A percentile compares a stretch with the other conserved stretches of the same genome.
Conservation (phyloP, 2,329 filamentous ascomycete genomes). For the Aspergillus unguis region DNA sequence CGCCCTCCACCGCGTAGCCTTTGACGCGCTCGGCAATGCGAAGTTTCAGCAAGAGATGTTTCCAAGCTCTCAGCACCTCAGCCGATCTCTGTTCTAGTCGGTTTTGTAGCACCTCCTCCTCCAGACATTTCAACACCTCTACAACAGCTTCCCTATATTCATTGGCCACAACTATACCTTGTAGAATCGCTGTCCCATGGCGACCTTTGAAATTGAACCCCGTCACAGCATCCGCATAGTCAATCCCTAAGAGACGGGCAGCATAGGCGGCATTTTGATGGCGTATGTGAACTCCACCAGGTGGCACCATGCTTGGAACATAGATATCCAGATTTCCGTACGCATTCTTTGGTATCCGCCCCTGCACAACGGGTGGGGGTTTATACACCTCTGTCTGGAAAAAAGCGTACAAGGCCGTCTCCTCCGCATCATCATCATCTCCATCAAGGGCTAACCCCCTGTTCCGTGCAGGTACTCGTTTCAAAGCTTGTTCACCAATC, state of each 20-base stretch:
- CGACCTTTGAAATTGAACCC: conserved; percentile 86
- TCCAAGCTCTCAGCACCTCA: conserved; percentile 56
- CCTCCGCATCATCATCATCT: conserved; percentile 45
- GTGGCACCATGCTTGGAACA: conserved; percentile 61
- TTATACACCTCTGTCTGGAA: conserved; percentile 68
- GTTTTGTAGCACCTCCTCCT: conserved; percentile 61
- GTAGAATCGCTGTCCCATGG: conserved; percentile 77
- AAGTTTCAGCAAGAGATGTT: conserved; percentile 59
- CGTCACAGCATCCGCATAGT: conserved; percentile 85
- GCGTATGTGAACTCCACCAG: conserved; percentile 56
- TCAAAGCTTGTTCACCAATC: conserved; percentile 74
- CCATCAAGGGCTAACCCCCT: conserved; percentile 30
- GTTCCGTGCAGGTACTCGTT: conserved; percentile 59
- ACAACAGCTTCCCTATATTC: conserved; percentile 70
- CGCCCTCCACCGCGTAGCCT: conserved; percentile 45
- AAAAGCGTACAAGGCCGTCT: conserved; percentile 58
- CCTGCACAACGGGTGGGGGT: conserved; percentile 71
- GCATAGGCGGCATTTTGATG: conserved; percentile 64
- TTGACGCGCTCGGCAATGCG: conserved; percentile 71
- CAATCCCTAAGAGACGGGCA: conserved; percentile 70
- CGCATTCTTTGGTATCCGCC: conserved; percentile 62
- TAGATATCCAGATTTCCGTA: conserved; percentile 65
- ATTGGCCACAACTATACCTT: conserved; percentile 71
- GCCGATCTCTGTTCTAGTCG: conserved; percentile 55
- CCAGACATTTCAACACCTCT: conserved; percentile 65